Base-by-base conservation (phyloP, 2,329 filamentous ascomycete genomes). In the Elsinoe arachidis region DNA sequence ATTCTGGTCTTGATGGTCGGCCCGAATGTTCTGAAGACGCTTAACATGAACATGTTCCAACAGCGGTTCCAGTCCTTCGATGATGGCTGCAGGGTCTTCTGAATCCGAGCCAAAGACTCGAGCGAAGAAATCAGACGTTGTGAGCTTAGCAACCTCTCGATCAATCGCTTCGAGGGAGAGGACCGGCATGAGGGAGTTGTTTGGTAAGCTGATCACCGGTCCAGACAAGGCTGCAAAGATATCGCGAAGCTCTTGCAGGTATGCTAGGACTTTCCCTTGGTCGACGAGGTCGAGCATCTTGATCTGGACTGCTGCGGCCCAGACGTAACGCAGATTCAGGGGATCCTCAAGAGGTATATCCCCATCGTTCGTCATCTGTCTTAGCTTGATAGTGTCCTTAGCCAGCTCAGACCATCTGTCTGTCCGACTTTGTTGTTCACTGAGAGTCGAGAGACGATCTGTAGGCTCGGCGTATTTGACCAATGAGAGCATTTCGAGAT, bases 51-150 rank as follows among this genome's bases (percentile, higher is more conserved):
- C 78, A 3, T 79, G 74, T 61, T 96, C 92, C 4, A 99, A 76
- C 9, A 99, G 87, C 3, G 93, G 93, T 66, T 99, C 93, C 35
- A 99, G 75, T 26, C 85, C 93, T 66, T 96, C 90, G 59, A 99
- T 96, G 17, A 96, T 83, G 4, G 85, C 80, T 11, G 92, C 81
- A 0, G 92, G 88, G 63, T 96, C 86, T 47, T 86, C 84, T 59
- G 85, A 81, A 58, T 93, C 87, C 37, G 90, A 85, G 59, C 88
- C 87, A 68, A 97, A 97, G 0, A 99, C 81, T 37, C 85, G 88
- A 53, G 90, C 79, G 71, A 99, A 97, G 70, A 97, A 97, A 67
- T 96, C 92, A 82, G 95, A 93, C 0, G 92, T 97, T 12, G 89
- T 96, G 34, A 97, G 79, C 65, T 91, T 90, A 11, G 89, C 92